phyloP scores from a whole-genome alignment of 2,329 filamentous ascomycete species.

The Blastomyces percursus region DNA sequence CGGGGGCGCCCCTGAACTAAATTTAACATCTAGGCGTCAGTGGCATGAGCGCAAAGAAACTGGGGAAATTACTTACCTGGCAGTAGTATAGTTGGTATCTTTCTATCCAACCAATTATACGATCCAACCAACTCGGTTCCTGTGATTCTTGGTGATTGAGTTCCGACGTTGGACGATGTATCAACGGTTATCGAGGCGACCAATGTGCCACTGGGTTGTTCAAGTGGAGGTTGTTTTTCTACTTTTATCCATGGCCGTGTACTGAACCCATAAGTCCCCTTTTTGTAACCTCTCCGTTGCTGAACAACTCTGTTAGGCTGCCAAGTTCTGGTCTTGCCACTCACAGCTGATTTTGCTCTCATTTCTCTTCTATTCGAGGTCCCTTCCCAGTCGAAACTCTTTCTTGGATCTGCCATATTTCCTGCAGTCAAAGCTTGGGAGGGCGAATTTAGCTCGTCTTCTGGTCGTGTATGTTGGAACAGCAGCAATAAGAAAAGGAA shows the following conservation, averaged over 20 bases:
- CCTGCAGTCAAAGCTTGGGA: not conserved
- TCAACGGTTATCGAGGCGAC: not conserved
- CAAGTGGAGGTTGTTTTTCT: not conserved
- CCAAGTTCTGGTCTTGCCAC: not conserved
- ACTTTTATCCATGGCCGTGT: not conserved
- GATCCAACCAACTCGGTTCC: conserved; percentile 38
- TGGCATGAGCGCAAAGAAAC: not conserved
- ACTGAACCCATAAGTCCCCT: too few species aligned
- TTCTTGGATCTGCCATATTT: not conserved
- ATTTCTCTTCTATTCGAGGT: not conserved
- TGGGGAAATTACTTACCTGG: conserved; percentile 30
- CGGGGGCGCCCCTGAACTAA: conserved; percentile 38
- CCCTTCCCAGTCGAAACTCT: conserved; percentile 7
- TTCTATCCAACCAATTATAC: conserved; percentile 41
- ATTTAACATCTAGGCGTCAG: not conserved
- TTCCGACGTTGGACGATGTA: not conserved
- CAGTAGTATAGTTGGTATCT: conserved; percentile 32
- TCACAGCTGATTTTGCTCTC: conserved; percentile 5
- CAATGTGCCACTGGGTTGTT: not conserved
- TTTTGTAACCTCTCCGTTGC: not conserved
- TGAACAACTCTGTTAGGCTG: not conserved
- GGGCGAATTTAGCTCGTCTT: not conserved
- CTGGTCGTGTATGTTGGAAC: not conserved
- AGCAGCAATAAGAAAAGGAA: not conserved
- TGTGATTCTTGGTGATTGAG: conserved; percentile 23